phyloP scores from a whole-genome alignment of 2,329 filamentous ascomycete species.

The Fusarium chuoi region DNA sequence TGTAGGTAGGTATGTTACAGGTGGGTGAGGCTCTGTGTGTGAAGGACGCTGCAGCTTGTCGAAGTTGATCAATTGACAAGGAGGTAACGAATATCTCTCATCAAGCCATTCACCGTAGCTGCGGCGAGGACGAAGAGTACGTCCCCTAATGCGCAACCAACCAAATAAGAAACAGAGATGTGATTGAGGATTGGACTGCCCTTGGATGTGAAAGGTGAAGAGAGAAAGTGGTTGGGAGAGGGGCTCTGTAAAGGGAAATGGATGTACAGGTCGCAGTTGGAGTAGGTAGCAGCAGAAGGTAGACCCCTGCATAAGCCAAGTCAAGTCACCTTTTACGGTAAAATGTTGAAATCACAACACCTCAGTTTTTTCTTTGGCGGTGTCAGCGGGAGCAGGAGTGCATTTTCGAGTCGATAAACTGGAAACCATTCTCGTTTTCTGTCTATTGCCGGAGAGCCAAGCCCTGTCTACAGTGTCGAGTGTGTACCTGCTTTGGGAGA shows the following conservation, averaged over 20 bases:
- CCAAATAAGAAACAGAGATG: constrained; percentile 22
- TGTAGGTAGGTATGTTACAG: background rate
- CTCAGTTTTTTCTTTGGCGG: constrained; percentile 14
- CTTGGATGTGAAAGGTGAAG: constrained; percentile 15
- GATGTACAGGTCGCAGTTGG: constrained; percentile 17
- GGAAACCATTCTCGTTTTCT: constrained; percentile 1
- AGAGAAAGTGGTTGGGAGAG: constrained; percentile 37
- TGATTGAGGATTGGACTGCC: constrained; percentile 20
- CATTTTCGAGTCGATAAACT: background rate
- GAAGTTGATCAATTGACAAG: constrained; percentile 29
- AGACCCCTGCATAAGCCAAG: constrained; percentile 25
- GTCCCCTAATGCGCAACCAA: constrained; percentile 21
- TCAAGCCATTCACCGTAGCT: constrained; percentile 32
- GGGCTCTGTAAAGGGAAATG: constrained; percentile 28
- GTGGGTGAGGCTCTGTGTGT: constrained; percentile 27
- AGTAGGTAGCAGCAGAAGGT: background rate
- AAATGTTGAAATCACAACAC: constrained; percentile 23
- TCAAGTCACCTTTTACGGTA: background rate
- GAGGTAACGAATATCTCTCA: constrained; percentile 13
- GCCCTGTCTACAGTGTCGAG: constrained; percentile 18
- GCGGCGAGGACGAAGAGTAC: constrained; percentile 25
- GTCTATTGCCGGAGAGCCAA: constrained; percentile 28
- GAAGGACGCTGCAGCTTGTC: background rate
- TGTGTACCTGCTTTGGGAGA: background rate
- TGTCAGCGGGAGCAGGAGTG: constrained; percentile 7